Percentiles rank a stretch among this genome's conserved stretches.
Evolutionary conservation across 768 basidiomycete genomes (phyloP).

Genomic region (Cubamyces lactineus): DNA sequence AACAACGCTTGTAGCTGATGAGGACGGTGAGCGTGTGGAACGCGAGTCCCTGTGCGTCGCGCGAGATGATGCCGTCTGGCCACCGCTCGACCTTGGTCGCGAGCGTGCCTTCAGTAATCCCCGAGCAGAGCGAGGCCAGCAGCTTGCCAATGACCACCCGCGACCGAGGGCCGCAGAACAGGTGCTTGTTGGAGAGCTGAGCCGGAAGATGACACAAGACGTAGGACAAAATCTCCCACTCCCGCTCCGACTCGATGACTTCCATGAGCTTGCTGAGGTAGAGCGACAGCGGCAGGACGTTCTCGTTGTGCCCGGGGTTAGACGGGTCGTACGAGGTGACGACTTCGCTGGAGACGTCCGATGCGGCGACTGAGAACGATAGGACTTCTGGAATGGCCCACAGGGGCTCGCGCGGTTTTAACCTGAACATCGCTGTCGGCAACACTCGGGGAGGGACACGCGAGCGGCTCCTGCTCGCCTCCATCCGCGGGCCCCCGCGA

Average conservation of each 20-base stretch:
- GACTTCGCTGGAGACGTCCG: constrained; percentile 67
- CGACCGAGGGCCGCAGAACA: constrained; percentile 90
- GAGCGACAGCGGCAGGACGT: constrained; percentile 71
- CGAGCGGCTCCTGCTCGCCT: constrained; percentile 64
- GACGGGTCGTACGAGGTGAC: constrained; percentile 66
- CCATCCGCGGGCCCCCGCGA: constrained; percentile 48
- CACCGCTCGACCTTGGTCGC: constrained; percentile 59
- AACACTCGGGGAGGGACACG: constrained; percentile 45
- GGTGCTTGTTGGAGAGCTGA: constrained; percentile 93
- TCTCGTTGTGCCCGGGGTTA: constrained; percentile 41
- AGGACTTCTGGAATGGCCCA: constrained; percentile 74
- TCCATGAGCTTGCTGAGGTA: constrained; percentile 67
- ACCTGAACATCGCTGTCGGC: constrained; percentile 13
- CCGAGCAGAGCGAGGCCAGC: constrained; percentile 66
- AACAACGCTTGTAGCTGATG: constrained; percentile 82
- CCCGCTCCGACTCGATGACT: constrained; percentile 74
- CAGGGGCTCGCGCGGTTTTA: constrained; percentile 49
- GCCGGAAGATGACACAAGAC: constrained; percentile 88
- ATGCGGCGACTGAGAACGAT: constrained; percentile 55
- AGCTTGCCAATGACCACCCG: constrained; percentile 64
- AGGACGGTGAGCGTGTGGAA: constrained; percentile 88
- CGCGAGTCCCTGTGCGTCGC: constrained; percentile 86
- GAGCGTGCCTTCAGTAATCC: constrained; percentile 61
- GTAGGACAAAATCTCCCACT: constrained; percentile 95
- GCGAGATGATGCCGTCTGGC: constrained; percentile 62